Evolutionary conservation across 2,329 filamentous ascomycete species (phyloP), one percentile per base, ranked within the genome.

Genomic region (Neofusicoccum laricinum): DNA sequence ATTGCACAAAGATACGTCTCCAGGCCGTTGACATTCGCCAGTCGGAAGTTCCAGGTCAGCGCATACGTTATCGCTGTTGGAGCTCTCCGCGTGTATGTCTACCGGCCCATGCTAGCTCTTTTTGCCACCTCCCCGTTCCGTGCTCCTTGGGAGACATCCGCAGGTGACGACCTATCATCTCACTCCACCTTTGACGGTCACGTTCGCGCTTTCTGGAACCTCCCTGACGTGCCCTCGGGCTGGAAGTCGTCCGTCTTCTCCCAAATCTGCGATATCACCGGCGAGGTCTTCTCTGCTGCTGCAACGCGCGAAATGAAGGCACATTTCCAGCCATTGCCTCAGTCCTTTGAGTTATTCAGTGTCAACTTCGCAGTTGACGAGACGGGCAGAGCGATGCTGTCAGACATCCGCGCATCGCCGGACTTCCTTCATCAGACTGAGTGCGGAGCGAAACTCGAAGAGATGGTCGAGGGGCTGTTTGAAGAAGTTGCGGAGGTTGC

Each of bases 1-100:
- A 88, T 98, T 71, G 93, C 90, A 3, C 95, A 99, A 77, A 91
- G 92, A 0, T 99, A 99, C 77, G 94, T 98, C 71, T 87, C 96
- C 75, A 91, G 90, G 1, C 93, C 94, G 0, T 85, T 98, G 2
- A 84, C 97, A 11, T 80, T 94, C n/a, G 84, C 84, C 38, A 81
- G 83, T 65, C 86, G 90, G 68, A 99, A 99, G 78, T 99, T 98
- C 79, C 95, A 99, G 79, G 92, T 99, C 72, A 85, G 95, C 48
- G 91, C 90, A 1, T 99, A 99, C 77, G 91, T 97, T 30, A 84
- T 97, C 66, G 91, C 92, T 61, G 82, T 89, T 1, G 93, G 93
- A 49, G 86, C 88, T 1, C 82, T 99, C 12, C 84, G 88, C 66
- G 87, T 98, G 61, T 93, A 91, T 79, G 91, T 98, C 69, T 97